Conservation (phyloP, 352 stramenopile genomes). For the Albugo candida region DNA sequence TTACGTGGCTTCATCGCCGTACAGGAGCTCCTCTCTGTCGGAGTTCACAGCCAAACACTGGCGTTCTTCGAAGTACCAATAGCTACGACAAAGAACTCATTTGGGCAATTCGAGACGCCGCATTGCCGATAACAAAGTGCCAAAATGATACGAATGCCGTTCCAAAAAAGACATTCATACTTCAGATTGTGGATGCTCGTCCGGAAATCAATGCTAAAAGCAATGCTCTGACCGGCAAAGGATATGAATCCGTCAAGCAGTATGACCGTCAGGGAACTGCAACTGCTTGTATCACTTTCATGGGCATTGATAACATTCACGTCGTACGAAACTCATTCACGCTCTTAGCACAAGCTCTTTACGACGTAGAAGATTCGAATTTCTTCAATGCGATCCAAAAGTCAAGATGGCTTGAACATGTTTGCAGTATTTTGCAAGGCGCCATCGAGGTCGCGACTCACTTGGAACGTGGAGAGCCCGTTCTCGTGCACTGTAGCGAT, state of each 20-base stretch:
- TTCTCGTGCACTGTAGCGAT: slow-evolving; percentile 72
- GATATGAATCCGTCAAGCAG: slow-evolving; percentile 76
- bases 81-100: slow-evolving; percentile 82
- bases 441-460: slow-evolving; percentile 52
- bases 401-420: slow-evolving; percentile 66
- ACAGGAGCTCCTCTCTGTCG: slow-evolving; percentile 86
- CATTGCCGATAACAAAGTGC: slow-evolving; percentile 12
- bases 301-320: slow-evolving; percentile 80
- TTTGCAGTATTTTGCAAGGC: slow-evolving; percentile 56
- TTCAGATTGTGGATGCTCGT: slow-evolving; percentile 81
- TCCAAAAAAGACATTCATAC: slow-evolving; percentile 48
- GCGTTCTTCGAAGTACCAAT: slow-evolving; percentile 84
- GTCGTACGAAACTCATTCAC: slow-evolving; percentile 57
- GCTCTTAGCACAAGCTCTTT: slow-evolving; percentile 44
- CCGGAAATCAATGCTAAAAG: slow-evolving; percentile 81
- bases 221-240: slow-evolving; percentile 80
- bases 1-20: slow-evolving; percentile 81
- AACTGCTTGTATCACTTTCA: slow-evolving; percentile 66
- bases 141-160: slow-evolving; percentile 11
- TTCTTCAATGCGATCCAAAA: slow-evolving; percentile 75
- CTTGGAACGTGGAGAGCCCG: slow-evolving; percentile 50
- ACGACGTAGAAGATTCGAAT: slow-evolving; percentile 71
- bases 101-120: slow-evolving; percentile 67
- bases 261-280: slow-evolving; percentile 56
- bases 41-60: slow-evolving; percentile 89